A percentile compares a stretch with the other conserved stretches of the same genome.
These are phyloP conservation scores for Malassezia japonica DNA, from an alignment of 1,284 basidiomycete species.

Conservation along the genomic window DNA sequence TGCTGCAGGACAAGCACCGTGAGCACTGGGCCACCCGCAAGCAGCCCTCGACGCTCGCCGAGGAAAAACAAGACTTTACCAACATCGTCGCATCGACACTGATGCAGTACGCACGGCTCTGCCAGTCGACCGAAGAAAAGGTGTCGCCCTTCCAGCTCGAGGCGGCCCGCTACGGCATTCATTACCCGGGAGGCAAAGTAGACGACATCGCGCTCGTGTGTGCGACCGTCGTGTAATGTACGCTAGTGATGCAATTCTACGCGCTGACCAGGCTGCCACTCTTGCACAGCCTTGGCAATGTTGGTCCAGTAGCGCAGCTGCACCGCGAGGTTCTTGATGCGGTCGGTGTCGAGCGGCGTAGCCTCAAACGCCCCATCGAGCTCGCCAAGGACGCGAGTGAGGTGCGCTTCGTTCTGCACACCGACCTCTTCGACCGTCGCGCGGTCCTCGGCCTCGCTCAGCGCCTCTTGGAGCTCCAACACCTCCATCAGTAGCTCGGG, in stretches of 20 bases:
- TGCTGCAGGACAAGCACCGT: slow-evolving; percentile 41
- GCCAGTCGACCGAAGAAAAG: slow-evolving; percentile 55
- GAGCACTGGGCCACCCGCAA: slow-evolving; percentile 18
- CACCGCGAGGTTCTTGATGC: slow-evolving; percentile 24
- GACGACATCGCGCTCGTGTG: slow-evolving; percentile 53
- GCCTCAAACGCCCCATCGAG: slow-evolving; percentile 27
- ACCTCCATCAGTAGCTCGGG: slow-evolving; percentile 43
- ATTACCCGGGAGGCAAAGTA: slow-evolving; percentile 50
- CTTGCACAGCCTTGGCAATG: slow-evolving; percentile 40
- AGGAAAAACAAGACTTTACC: slow-evolving; percentile 33
- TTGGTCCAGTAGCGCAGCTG: slow-evolving; percentile 45
- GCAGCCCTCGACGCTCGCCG: slow-evolving; percentile 14
- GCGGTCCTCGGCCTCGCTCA: slow-evolving; percentile 32
- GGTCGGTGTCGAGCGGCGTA: slow-evolving; percentile 22
- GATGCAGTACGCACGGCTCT: slow-evolving; percentile 31
- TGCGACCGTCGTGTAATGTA: slow-evolving; percentile 11
- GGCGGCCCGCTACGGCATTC: slow-evolving; percentile 38
- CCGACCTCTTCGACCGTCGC: slow-evolving; percentile 30
- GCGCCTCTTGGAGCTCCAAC: slow-evolving; percentile 38
- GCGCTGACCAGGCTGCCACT: slow-evolving; percentile 39
- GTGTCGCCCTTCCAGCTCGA: slow-evolving; percentile 54
- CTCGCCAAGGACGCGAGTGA: slow-evolving; percentile 20
- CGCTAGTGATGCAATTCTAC: slow-evolving; percentile 20
- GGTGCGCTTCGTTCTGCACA: slow-evolving; percentile 21
- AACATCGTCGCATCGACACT: slow-evolving; percentile 28